These are phyloP conservation scores for Penicillium corylophilum DNA, from an alignment of 2,329 filamentous ascomycete genomes.

Conservation along the genomic window DNA sequence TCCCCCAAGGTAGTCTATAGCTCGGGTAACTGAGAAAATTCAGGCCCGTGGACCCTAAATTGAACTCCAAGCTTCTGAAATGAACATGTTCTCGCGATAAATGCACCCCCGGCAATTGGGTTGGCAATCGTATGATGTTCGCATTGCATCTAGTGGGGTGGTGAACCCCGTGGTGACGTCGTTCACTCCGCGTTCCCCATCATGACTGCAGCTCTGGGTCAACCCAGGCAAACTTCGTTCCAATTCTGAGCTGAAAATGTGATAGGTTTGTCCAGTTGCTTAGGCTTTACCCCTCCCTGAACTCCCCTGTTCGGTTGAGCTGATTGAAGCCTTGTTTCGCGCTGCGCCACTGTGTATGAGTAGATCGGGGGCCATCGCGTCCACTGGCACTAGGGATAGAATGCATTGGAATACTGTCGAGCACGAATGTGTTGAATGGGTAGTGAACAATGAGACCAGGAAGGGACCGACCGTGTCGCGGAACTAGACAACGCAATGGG, in stretches of 20 bases:
- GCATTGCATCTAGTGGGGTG: too few species aligned
- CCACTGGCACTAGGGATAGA: too few species aligned
- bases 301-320: background rate
- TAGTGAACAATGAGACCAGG: background rate
- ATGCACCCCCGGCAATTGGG: background rate
- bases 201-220: background rate
- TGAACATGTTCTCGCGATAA: background rate
- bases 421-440: background rate
- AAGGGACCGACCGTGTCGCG: background rate
- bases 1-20: background rate
- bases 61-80: too few species aligned
- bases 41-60: background rate
- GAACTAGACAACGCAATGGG: background rate
- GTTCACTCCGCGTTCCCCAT: conserved; percentile 12
- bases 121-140: background rate
- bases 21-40: background rate
- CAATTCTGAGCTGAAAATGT: background rate
- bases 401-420: background rate
- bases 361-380: background rate
- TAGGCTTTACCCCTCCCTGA: background rate
- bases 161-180: conserved; percentile 18
- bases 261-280: background rate
- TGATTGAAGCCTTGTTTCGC: background rate
- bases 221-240: background rate
- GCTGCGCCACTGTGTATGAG: background rate